Evolutionary conservation across 225 moss, liverwort and hornwort genomes (phyloP).

Genomic region (Polytrichum formosum): DNA sequence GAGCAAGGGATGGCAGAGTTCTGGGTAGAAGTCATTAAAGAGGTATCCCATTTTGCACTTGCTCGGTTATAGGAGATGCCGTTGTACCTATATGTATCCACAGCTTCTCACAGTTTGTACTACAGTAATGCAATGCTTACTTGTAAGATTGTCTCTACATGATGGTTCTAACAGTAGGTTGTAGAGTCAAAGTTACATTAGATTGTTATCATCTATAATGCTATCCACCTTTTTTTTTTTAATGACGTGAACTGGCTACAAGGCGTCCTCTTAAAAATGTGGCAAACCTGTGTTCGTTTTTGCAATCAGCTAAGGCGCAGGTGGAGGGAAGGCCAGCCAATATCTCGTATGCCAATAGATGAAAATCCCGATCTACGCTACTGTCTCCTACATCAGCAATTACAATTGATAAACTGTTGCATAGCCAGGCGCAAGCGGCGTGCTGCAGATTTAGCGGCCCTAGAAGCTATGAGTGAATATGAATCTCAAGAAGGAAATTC

Average conservation of each 20-base stretch:
- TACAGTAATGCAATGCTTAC: no score
- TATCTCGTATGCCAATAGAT: slow-evolving; percentile 88
- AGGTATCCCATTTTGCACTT: slow-evolving; percentile 34
- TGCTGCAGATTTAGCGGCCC: slow-evolving; percentile 62
- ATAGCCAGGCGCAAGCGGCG: slow-evolving; percentile 91
- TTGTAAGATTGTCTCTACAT: no score
- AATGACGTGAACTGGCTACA: no score
- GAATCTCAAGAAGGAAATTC: slow-evolving; percentile 19
- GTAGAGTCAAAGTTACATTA: no score
- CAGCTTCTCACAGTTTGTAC: no score
- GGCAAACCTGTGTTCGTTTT: neutral
- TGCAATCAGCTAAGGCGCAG: slow-evolving; percentile 75
- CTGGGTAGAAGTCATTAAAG: slow-evolving; percentile 84
- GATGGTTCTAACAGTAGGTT: no score
- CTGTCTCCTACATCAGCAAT: slow-evolving; percentile 87
- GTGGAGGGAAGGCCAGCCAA: slow-evolving; percentile 77
- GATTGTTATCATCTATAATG: no score
- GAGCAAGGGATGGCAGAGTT: slow-evolving; percentile 94
- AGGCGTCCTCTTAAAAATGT: neutral
- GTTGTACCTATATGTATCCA: no score
- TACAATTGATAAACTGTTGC: slow-evolving; percentile 92
- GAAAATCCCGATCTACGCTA: slow-evolving; percentile 81
- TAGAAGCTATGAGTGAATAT: slow-evolving; percentile 49
- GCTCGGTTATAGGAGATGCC: neutral
- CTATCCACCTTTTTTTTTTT: no score